phyloP scores from a whole-genome alignment of 768 basidiomycete genomes.

The Lentinus tigrinus region DNA sequence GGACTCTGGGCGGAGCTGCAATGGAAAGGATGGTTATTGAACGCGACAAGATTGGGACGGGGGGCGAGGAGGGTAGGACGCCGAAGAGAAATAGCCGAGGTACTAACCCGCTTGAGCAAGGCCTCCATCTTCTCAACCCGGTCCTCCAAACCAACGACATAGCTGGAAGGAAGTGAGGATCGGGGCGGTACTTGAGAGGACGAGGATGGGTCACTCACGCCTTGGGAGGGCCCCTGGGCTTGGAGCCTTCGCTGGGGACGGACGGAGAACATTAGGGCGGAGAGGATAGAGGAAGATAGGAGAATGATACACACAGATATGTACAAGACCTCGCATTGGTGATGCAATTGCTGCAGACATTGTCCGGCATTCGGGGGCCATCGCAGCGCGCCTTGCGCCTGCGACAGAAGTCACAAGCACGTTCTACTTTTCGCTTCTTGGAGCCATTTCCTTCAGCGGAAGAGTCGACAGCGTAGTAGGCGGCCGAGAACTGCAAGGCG shows the following conservation, averaged over 20 bases:
- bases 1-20: slow-evolving; percentile 58
- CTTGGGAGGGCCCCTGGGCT: slow-evolving; percentile 39
- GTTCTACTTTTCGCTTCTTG: slow-evolving; percentile 35
- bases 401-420: slow-evolving; percentile 36
- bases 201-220: slow-evolving; percentile 29
- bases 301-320: slow-evolving; percentile 31
- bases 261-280: neutral
- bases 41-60: neutral
- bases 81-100: neutral
- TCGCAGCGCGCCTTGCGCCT: slow-evolving; percentile 34
- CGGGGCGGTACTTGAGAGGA: neutral
- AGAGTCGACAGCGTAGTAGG: slow-evolving; percentile 20
- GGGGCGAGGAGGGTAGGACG: slow-evolving; percentile 17
- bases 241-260: slow-evolving; percentile 32
- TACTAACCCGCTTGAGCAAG: slow-evolving; percentile 35
- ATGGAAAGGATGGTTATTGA: neutral
- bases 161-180: slow-evolving; percentile 19
- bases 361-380: slow-evolving; percentile 32
- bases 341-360: slow-evolving; percentile 38
- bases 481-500: slow-evolving; percentile 14
- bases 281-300: neutral
- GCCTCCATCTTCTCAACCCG: slow-evolving; percentile 37
- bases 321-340: slow-evolving; percentile 32
- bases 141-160: slow-evolving; percentile 35
- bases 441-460: slow-evolving; percentile 18